Percentiles rank a stretch among this genome's conserved stretches.
Conservation (phyloP, 2,329 filamentous ascomycete genomes). For the Cercospora zeina region DNA sequence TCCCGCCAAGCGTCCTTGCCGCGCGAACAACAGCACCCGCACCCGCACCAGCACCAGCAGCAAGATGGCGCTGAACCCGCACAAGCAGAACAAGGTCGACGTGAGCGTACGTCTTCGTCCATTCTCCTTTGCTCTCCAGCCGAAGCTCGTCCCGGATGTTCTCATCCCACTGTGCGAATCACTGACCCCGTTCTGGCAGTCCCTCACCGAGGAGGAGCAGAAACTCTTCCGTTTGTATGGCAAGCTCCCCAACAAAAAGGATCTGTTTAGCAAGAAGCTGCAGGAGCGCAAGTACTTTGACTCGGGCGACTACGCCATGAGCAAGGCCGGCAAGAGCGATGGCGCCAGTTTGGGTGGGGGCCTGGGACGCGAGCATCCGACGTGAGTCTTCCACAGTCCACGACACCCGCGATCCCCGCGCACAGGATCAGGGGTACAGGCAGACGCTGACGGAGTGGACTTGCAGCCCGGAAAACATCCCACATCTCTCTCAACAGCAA, state of each 20-base stretch:
- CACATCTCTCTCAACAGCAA: constrained; percentile 40
- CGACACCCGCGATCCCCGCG: not conserved
- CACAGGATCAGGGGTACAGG: too few species aligned
- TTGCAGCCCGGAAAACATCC: constrained; percentile 42
- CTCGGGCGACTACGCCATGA: constrained; percentile 90
- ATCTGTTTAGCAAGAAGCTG: constrained; percentile 95
- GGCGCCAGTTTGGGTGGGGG: constrained; percentile 75
- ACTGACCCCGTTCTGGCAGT: constrained; percentile 39
- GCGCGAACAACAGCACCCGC: not conserved
- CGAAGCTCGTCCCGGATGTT: constrained; percentile 8
- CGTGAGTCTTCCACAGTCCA: constrained; percentile 51
- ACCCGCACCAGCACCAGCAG: constrained; percentile 5
- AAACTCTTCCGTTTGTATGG: constrained; percentile 95
- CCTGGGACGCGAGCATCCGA: constrained; percentile 91
- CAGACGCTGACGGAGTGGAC: constrained; percentile 17
- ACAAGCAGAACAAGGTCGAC: constrained; percentile 98
- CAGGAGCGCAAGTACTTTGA: constrained; percentile 99
- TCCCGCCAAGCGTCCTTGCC: not conserved
- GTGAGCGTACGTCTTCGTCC: constrained; percentile 69
- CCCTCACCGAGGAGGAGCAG: constrained; percentile 90
- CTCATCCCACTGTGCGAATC: constrained; percentile 17
- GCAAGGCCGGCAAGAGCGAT: constrained; percentile 93
- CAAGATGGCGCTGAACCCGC: constrained; percentile 69
- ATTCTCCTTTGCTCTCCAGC: not conserved
- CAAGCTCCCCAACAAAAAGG: constrained; percentile 94